Conservation (phyloP, 2,329 filamentous ascomycete genomes). For the Zarea fungicola region DNA sequence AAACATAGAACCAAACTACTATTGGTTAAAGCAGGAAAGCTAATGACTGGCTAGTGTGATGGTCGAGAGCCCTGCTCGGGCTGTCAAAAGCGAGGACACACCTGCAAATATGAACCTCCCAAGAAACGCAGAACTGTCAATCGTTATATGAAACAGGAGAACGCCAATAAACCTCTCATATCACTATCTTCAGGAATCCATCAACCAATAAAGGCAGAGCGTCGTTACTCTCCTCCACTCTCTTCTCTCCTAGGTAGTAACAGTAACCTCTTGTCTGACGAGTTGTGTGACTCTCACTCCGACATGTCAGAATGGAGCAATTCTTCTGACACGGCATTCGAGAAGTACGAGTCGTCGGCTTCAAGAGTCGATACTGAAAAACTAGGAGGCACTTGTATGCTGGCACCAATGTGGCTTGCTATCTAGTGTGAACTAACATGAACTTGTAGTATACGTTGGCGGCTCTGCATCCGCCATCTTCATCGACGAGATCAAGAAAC, state of each 20-base stretch:
- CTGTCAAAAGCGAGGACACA: constrained; percentile 48
- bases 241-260: neutral
- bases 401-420: too few relatives aligned
- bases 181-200: neutral
- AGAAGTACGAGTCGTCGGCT: neutral
- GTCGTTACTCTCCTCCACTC: neutral
- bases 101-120: constrained; percentile 34
- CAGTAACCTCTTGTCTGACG: neutral
- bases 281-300: neutral
- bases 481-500: constrained; percentile 54
- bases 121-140: constrained; percentile 16
- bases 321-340: neutral
- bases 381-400: neutral
- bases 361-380: neutral
- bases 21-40: neutral
- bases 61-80: constrained; percentile 52
- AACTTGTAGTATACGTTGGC: constrained; percentile 50
- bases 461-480: constrained; percentile 58
- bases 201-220: neutral
- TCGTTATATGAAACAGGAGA: neutral
- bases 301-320: neutral
- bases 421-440: too few relatives aligned
- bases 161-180: too few relatives aligned
- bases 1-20: constrained; percentile 16
- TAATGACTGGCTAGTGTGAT: constrained; percentile 45